Base-by-base conservation (phyloP, 2,329 filamentous ascomycete genomes). In the Alternaria sp. region DNA sequence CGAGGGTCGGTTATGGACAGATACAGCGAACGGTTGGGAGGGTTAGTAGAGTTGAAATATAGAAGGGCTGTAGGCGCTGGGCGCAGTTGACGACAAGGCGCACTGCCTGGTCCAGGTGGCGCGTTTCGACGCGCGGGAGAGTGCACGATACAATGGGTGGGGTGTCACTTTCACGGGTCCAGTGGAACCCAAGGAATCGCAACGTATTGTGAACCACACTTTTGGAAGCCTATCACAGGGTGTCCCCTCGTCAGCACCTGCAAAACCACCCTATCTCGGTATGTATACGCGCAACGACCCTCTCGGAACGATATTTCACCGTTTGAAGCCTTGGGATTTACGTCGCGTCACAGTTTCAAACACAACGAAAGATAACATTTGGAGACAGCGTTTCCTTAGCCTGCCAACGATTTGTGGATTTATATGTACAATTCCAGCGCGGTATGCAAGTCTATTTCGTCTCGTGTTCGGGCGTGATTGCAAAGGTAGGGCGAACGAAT, bases 401-500 rank as follows among this genome's bases (percentile, higher is more conserved):
- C 49, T 28, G 43, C 47, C 32, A 49, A 30, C 52, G 17, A 26
- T 32, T 30, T 21, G 10, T 53, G 40, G 30, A 44, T 43, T 52
- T 59, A 52, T 69, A 71, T 69, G 47, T 71, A 73, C 68, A 71
- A 23, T 17, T 13, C 44, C 52, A 63, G 47, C 21, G 50, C 55
- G 54, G 49, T 36, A n/a, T 52, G 23, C 9, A 10, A 19, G 30
- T 61, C 59, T 88, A 90, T 82, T 90, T 87, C 63, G 86, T 85
- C 62, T 85, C 80, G 63, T 86, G 82, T 71, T 83, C 80, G n/a
- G 93, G 93, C 55, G 90, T 89, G 64, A 91, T 87, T 50, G 90
- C 89, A 80, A 89, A 94, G 21, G 92, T 95, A 68, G 93, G 93
- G 78, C 92, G 88, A 75, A 96, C 89, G 63, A 81, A 81, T 64